phyloP scores from a whole-genome alignment of 495 filamentous ascomycete species.

The Tuber brumale region DNA sequence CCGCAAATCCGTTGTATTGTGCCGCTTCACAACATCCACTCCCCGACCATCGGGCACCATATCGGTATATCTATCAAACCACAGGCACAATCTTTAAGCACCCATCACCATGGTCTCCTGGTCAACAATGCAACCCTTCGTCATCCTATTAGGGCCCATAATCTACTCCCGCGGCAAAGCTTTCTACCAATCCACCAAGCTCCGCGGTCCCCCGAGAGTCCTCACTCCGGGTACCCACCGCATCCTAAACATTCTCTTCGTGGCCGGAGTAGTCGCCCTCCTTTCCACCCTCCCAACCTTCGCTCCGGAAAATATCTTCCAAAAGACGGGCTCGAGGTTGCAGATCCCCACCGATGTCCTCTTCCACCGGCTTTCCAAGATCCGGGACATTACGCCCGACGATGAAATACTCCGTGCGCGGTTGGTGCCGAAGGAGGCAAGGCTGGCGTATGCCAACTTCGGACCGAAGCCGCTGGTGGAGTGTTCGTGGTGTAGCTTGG shows the following conservation, averaged over 20 bases:
- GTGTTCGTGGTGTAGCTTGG: slow-evolving; percentile 77
- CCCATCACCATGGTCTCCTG: slow-evolving; percentile 31
- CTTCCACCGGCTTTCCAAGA: slow-evolving; percentile 64
- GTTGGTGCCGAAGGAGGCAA: slow-evolving; percentile 61
- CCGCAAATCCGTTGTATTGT: neutral
- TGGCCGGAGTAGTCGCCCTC: slow-evolving; percentile 53
- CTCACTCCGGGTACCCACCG: slow-evolving; percentile 50
- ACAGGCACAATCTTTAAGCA: neutral
- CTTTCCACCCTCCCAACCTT: slow-evolving; percentile 60
- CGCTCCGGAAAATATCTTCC: slow-evolving; percentile 75
- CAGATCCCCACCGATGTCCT: slow-evolving; percentile 79
- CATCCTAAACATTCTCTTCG: slow-evolving; percentile 58
- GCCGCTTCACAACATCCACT: neutral
- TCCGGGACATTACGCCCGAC: slow-evolving; percentile 55
- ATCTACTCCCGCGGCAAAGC: slow-evolving; percentile 64
- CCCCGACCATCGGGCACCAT: neutral
- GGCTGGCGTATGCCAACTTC: slow-evolving; percentile 74
- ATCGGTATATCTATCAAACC: neutral
- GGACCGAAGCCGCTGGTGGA: slow-evolving; percentile 63
- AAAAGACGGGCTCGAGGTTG: slow-evolving; percentile 61
- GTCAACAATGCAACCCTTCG: slow-evolving; percentile 57
- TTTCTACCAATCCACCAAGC: slow-evolving; percentile 57
- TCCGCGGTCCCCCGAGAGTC: slow-evolving; percentile 53
- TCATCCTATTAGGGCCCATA: slow-evolving; percentile 80
- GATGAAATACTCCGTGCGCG: slow-evolving; percentile 62